Conservation (phyloP, 139 green algal genomes). For the Tetradesmus obliquus region DNA sequence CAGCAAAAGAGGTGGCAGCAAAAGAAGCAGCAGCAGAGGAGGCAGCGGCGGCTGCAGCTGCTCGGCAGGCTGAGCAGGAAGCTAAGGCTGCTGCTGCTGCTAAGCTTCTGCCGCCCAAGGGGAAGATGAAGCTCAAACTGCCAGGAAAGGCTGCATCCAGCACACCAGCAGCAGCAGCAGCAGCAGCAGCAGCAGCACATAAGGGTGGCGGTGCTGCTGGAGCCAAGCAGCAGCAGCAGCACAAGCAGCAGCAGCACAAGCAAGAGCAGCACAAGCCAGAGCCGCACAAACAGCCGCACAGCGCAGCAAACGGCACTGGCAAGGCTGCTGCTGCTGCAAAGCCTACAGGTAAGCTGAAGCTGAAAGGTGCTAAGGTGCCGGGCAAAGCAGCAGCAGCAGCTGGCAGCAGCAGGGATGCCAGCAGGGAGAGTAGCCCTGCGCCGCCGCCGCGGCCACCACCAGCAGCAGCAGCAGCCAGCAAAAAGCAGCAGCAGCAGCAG, state of each 20-base stretch:
- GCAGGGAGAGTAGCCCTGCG: slow-evolving; percentile 4
- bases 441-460: neutral
- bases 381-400: neutral
- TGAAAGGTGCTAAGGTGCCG: neutral
- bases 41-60: neutral
- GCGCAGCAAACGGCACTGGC: neutral
- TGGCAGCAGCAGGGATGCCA: slow-evolving; percentile 6
- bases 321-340: neutral
- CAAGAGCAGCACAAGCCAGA: neutral
- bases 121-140: slow-evolving; percentile 29
- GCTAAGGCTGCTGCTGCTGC: neutral
- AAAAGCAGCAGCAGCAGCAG: neutral
- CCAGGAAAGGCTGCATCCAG: neutral
- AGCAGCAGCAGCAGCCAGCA: neutral
- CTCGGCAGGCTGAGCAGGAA: neutral
- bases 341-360: neutral
- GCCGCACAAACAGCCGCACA: neutral
- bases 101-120: neutral
- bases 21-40: slow-evolving; percentile 19
- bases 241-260: neutral
- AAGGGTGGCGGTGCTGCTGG: neutral
- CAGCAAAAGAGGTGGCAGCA: neutral
- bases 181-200: neutral
- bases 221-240: neutral
- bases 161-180: neutral